Evolutionary conservation across 2,329 filamentous ascomycete genomes (phyloP).

Genomic region (Ceratocystis colombiana): DNA sequence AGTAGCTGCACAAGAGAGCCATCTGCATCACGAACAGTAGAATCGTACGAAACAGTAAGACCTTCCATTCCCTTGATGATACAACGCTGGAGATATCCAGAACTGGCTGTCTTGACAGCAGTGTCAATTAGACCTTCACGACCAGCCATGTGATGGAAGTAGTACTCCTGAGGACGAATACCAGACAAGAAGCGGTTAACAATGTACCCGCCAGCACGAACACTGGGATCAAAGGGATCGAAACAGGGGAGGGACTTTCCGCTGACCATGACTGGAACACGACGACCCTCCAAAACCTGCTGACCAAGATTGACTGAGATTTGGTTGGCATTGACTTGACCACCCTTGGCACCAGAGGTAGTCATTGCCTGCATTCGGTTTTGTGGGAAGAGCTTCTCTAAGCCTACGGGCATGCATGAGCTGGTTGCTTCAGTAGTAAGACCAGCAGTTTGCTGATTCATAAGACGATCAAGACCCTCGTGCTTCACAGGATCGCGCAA

Average conservation of each 20-base stretch:
- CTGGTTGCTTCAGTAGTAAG: constrained; percentile 72
- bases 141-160: constrained; percentile 99
- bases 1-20: constrained; percentile 89
- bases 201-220: constrained; percentile 86
- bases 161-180: constrained; percentile 94
- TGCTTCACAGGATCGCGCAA: constrained; percentile 86
- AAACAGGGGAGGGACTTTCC: constrained; percentile 95
- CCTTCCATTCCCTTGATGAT: constrained; percentile 99
- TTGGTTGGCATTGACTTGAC: constrained; percentile 84
- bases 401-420: constrained; percentile 66
- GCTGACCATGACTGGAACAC: constrained; percentile 95
- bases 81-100: constrained; percentile 91
- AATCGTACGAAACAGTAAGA: constrained; percentile 82
- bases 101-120: constrained; percentile 94
- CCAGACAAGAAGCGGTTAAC: constrained; percentile 95
- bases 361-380: constrained; percentile 99
- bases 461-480: constrained; percentile 76
- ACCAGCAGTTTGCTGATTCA: constrained; percentile 57
- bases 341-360: constrained; percentile 88
- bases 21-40: constrained; percentile 85
- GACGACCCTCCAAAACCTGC: constrained; percentile 86
- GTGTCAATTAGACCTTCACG: constrained; percentile 98
- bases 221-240: constrained; percentile 77
- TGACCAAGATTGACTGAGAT: constrained; percentile 97
- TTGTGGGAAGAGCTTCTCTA: constrained; percentile 85